Base-by-base conservation (phyloP, 352 stramenopile genomes). In the Globisporangium sylvaticum region DNA sequence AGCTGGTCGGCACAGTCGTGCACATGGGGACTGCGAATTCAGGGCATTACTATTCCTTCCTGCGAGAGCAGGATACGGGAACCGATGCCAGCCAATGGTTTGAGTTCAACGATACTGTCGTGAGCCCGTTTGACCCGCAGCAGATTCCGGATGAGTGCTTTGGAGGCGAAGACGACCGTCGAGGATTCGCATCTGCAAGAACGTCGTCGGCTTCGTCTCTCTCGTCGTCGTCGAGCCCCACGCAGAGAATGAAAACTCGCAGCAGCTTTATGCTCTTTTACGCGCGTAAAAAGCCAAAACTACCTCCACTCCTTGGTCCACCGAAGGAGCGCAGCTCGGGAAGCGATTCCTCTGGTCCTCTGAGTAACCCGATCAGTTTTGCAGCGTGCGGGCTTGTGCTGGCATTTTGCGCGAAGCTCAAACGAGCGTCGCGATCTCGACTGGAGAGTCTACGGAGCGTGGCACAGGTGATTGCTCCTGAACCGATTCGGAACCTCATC, bases 201-300 rank as follows among this genome's bases (percentile, higher is more conserved):
- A 34, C 59, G 31, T 60, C 56, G 1, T 74, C 69, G 1, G 22
- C 64, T 9, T 70, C 67, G 22, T 64, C 66, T 32, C 55, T 67
- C 37, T 61, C 71, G n/a, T 57, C 32, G 7, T 61, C 64, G 2
- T 71, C 71, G 53, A 62, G 68, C 1, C 60, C 72, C 24, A 62
- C 27, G 5, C 55, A 61, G 14, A 71, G 77, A 20, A 91, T 93
- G 76, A 95, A 93, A 69, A 95, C 80, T 31, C 80, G 86, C 39
- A 96, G 87, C 62, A 94, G 86, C 63, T 96, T 96, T 48, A 95
- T 96, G 87, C 73, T 96, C 8, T 83, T 95, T 50, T 96, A 96
- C 63, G 77, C 86, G 12, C 83, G 86, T 32, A 77, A 78, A 24
- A 74, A 77, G 37, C 73, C 85, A 1, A 77, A 78, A 25, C 56